Base-by-base conservation (phyloP, 2,329 filamentous ascomycete species). In the Cadophora malorum region DNA sequence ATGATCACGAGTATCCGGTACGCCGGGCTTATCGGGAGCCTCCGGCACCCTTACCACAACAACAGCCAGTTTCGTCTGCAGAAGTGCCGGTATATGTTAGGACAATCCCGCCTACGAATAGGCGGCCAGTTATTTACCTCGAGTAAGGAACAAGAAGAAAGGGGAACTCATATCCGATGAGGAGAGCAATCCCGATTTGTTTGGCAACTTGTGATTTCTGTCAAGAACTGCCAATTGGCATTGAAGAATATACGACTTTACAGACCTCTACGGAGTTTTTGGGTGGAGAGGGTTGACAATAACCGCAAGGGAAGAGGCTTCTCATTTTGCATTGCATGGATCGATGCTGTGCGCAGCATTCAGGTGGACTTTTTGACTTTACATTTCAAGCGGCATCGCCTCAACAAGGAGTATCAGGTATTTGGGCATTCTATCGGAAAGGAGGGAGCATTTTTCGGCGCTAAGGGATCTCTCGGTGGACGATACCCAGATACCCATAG, bases 41-140 rank as follows among this genome's bases (percentile, higher is more conserved):
- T 31, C 31, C 31, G 25, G 35, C 47, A 9, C 23, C 19, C 21
- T 9, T 55, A 19, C 31, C 49, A 19, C 31, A 64, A 55, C 61
- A 23, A 41, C 47, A 50, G 50, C 61, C 31, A n/a, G 21, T 35
- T 52, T 62, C 41, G 38, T 14, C 14, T 14, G 63, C 31, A 33
- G 53, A 49, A 59, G 63, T 65, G 21, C 63, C 63, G 7, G 45
- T 49, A 10, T 65, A 65, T 49, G 63, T 65, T 14, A 52, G 63
- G 21, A 47, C 63, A 2, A 23, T 65, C 28, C 52, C 52, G 7
- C 52, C 52, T 33, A 6, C 59, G 59, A 50, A 6, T 21, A 62
- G 28, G 45, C 38, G 59, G 21, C 25, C 59, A 16, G 59, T 62
- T 4, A 50, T 62, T 28, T 62, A 62, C 19, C 59, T 62, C 19